Percentiles rank a stretch among this genome's conserved stretches.
phyloP scores from a whole-genome alignment of 306 rosid species.

The Ziziphus jujuba region DNA sequence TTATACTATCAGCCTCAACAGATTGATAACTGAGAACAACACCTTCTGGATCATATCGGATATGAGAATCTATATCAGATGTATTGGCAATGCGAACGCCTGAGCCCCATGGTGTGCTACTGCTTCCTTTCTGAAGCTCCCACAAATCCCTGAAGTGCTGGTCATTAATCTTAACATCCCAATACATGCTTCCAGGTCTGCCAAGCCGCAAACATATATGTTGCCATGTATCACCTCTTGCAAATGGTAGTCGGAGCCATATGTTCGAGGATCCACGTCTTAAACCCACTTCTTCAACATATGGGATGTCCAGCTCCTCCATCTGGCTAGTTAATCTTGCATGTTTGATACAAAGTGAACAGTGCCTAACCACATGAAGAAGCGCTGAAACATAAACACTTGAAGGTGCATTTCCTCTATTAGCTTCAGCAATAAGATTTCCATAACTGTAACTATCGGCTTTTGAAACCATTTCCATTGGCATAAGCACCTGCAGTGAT shows the following conservation, averaged over 20 bases:
- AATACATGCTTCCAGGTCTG: constrained; percentile 92
- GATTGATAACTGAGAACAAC: constrained; percentile 92
- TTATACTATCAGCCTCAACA: constrained; percentile 87
- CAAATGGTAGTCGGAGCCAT: constrained; percentile 94
- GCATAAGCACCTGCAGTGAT: constrained; percentile 45
- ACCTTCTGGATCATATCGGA: constrained; percentile 94
- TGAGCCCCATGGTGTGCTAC: constrained; percentile 83
- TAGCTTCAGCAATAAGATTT: constrained; percentile 78
- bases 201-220: constrained; percentile 95
- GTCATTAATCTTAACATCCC: constrained; percentile 97
- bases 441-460: constrained; percentile 64
- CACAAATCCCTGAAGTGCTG: constrained; percentile 96
- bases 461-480: constrained; percentile 56
- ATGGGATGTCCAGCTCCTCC: constrained; percentile 88
- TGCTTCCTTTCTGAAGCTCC: constrained; percentile 96
- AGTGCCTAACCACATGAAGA: constrained; percentile 93
- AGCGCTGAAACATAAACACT: constrained; percentile 86
- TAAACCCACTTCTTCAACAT: constrained; percentile 91
- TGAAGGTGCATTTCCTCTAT: constrained; percentile 84
- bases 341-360: constrained; percentile 87
- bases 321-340: constrained; percentile 97
- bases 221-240: constrained; percentile 91
- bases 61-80: constrained; percentile 93
- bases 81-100: constrained; percentile 96
- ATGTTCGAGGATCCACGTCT: constrained; percentile 81